Evolutionary conservation across 768 basidiomycete species (phyloP), one percentile per base, ranked within the genome.

Genomic region (Boletus barrowsii): DNA sequence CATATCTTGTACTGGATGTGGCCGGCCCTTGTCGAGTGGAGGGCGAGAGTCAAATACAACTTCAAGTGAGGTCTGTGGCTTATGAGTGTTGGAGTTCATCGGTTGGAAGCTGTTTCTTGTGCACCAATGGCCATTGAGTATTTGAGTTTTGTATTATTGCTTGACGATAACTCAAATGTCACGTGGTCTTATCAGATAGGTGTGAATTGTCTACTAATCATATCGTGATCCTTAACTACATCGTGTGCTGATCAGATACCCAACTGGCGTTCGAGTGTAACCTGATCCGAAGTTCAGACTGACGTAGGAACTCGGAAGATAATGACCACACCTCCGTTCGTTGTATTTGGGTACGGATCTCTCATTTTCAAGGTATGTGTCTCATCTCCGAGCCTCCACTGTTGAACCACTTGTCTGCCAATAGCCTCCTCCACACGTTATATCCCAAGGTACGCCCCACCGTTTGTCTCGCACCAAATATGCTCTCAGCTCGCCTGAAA

Each of bases 331-430:
- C 40, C 56, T 56, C 70, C 73, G 20, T 93, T 86, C 66, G 76
- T 90, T 49, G 88, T 96, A 13, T 97, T 96, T 61, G 93, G 93
- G 30, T 97, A 97, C 61, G 93, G 93, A 11, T 93, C 91, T 7
- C 78, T 97, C 39, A 94, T 96, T 53, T 96, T 89, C 80, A 95
- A 93, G 81, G 93, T 47, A 18, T 3, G 47, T 46, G 24, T 14
- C 1, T 8, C 15, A 14, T 17, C n/a, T 17, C 3, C 37, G 17
- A n/a, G n/a, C n/a, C 14, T 9, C 10, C 22, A 26, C 1, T 17
- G 42, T 20, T 49, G 32, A 46, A 39, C 15, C 29, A 5, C 29
- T 7, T 29, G n/a, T 22, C 11, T 29, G 14, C 37, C 32, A 17
- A 53, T 47, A 95, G 93, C 90, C 90, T 30, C 90, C 90, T 14